A percentile compares a stretch with the other conserved stretches of the same genome.
Conservation (phyloP, 257 asterid species). For the Coffea eugenioides region DNA sequence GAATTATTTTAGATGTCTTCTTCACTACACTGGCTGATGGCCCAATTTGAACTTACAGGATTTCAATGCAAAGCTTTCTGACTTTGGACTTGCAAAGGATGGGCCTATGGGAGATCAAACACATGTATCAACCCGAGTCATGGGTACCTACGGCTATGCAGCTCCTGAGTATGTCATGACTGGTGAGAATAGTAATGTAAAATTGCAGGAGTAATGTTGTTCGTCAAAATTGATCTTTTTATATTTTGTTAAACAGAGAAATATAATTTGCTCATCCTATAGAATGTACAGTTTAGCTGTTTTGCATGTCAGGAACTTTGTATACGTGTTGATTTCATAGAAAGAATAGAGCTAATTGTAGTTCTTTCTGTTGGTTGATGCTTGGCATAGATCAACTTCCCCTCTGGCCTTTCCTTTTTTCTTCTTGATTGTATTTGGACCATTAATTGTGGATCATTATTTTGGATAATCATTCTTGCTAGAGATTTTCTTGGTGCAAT, state of each 20-base stretch:
- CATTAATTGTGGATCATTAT: neutral
- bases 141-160: conserved; percentile 98
- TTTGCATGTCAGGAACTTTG: neutral
- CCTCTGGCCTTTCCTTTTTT: neutral
- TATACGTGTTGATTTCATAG: neutral
- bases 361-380: neutral
- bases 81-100: conserved; percentile 89
- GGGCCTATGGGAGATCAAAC: conserved; percentile 99
- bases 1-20: neutral
- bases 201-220: neutral
- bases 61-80: conserved; percentile 91
- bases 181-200: conserved; percentile 49
- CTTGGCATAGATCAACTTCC: neutral
- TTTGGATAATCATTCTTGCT: neutral
- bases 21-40: conserved; percentile 8
- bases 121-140: conserved; percentile 92
- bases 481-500: neutral
- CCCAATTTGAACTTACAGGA: conserved; percentile 45
- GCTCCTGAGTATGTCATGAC: conserved; percentile 99
- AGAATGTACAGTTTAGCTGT: neutral
- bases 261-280: neutral
- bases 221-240: neutral
- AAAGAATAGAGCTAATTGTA: neutral
- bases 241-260: neutral
- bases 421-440: neutral